Evolutionary conservation across 2,329 filamentous ascomycete genomes (phyloP), one percentile per base, ranked within the genome.

Genomic region (Fusarium agapanthi): DNA sequence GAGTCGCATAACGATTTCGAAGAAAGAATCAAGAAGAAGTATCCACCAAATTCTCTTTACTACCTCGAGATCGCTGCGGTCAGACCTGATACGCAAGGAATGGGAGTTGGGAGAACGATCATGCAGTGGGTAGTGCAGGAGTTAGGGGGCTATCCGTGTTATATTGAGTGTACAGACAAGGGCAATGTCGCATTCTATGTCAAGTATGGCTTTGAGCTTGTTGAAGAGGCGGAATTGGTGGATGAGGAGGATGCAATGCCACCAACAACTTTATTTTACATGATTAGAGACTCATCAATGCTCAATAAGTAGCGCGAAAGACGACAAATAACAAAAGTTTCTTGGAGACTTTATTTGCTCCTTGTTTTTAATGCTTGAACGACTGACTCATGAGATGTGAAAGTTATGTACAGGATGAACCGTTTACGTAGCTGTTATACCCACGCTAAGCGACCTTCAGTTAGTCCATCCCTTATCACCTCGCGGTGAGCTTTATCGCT

Each of bases 21-120:
- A 9, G 22, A 34, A 16, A 56, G 18, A 8, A 56, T 56, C 18
- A 56, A 32, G 28, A 30, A 24, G 22, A 26, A 24, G 5, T 56
- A 56, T 24, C 53, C 38, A 26, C n/a, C n/a, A 5, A 43, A 43
- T 44, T 56, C 53, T 13, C 35, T 56, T 0, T 44, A 56, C 24
- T 56, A 56, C 5, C 38, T 56, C 11, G 53, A 56, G 14, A 56
- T 56, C 13, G 38, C 53, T 2, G 53, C 53, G 16, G 53, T 56
- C 7, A 44, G n/a, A 24, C 53, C 53, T 12, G 53, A 56, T 22
- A 8, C 38, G 16, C 53, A 56, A 44, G 53, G 53, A 3, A 26
- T 56, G 38, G 53, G 53, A 11, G 53, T 44, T 7, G 53, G 53
- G 7, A 34, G 32, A 32, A 16, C 16, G 10, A 56, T 56, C 12